These are phyloP conservation scores for Kappamyces sp. DNA, from an alignment of 192 early-diverging fungal species.

Conservation along the genomic window DNA sequence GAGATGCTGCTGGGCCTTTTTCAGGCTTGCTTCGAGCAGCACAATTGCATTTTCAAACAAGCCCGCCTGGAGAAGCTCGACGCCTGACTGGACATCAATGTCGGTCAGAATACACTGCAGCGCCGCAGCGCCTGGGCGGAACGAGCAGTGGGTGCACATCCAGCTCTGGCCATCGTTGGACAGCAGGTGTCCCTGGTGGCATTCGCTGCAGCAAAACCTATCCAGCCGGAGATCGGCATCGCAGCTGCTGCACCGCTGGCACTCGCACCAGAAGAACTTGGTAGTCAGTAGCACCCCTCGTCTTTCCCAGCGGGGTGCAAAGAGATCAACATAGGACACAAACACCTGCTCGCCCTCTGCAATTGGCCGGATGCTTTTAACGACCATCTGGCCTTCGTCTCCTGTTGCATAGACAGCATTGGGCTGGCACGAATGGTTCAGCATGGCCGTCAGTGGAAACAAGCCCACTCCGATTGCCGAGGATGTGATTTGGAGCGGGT, in stretches of 20 bases:
- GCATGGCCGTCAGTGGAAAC: conserved; percentile 64
- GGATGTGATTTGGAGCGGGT: conserved; percentile 35
- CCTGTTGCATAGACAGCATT: conserved; percentile 57
- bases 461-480: conserved; percentile 56
- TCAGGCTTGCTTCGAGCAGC: neutral
- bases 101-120: neutral
- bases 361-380: conserved; percentile 56
- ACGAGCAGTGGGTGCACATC: neutral
- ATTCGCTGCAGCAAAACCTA: neutral
- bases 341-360: conserved; percentile 52
- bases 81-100: neutral
- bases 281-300: conserved; percentile 58
- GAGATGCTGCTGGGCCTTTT: neutral
- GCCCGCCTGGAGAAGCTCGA: neutral
- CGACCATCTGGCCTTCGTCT: conserved; percentile 44
- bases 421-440: conserved; percentile 69
- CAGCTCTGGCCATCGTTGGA: neutral
- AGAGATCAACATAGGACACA: conserved; percentile 66
- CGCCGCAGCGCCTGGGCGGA: neutral
- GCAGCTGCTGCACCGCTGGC: conserved; percentile 47
- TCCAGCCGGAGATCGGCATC: neutral
- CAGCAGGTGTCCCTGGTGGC: neutral
- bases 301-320: conserved; percentile 62
- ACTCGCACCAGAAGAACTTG: conserved; percentile 75
- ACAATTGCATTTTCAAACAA: conserved; percentile 9